Evolutionary conservation across 129 eudicot genomes (phyloP), one percentile per base, ranked within the genome.

Genomic region (Heracleum sosnowskyi): DNA sequence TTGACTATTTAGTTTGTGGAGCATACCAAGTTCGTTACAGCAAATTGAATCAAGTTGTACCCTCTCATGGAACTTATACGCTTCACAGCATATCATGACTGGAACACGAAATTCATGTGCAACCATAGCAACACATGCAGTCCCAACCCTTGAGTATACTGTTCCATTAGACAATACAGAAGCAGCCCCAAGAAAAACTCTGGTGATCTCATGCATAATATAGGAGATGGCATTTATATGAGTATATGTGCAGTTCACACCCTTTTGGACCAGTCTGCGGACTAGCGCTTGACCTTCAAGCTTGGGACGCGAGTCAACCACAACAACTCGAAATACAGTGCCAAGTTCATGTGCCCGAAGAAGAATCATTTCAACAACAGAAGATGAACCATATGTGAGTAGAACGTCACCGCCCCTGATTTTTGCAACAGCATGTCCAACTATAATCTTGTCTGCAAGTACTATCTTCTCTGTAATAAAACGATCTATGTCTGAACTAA

Each of bases 11-110:
- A 31, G 72, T 33, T 66, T 34, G 46, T 55, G 22, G 33, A 35
- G 62, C 91, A 66, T 88, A 91, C 98, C 97, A 47, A 95, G 93
- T 81, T 95, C 98, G 86, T 95, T 95, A 22, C 87, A 88, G 80
- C 98, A 95, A 29, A 95, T 91, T 12, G 98, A 91, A 87, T 95
- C 98, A 79, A 95, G 96, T 78, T 88, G 96, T n/a, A 91, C 98
- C 85, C 98, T 82, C 78, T 91, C 98, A 60, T 90, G 96, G 70
- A 95, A 95, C 87, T 95, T 95, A 71, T 91, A 95, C 2, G 98
- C 92, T 87, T 95, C 98, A 85, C 97, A 95, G 55, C 98, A 95
- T 74, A 95, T 84, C 88, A 95, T 77, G 41, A 95, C 96, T 0
- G 96, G 98, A 62, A 95, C 96, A 74, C 62, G 91, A 72, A 84